These are phyloP conservation scores for Aspergillus steynii DNA, from an alignment of 495 filamentous ascomycete species.

Conservation along the genomic window DNA sequence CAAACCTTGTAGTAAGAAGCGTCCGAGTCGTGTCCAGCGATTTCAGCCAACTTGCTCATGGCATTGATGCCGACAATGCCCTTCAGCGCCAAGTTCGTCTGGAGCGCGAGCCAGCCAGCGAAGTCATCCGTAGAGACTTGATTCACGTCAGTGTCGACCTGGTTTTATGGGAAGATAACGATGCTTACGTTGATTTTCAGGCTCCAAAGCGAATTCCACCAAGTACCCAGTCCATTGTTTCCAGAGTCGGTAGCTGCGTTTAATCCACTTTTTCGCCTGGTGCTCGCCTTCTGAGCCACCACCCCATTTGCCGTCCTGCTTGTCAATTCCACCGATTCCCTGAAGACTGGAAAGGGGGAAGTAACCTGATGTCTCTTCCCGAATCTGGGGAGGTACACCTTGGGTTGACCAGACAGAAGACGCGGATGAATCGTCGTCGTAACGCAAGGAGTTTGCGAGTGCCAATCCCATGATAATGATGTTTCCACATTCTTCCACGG, in stretches of 20 bases:
- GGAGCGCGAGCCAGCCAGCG: slow-evolving; percentile 87
- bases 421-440: slow-evolving; percentile 59
- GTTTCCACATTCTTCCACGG: slow-evolving; percentile 93
- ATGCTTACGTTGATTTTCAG: slow-evolving; percentile 71
- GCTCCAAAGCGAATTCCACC: slow-evolving; percentile 81
- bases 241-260: slow-evolving; percentile 75
- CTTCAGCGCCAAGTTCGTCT: slow-evolving; percentile 92
- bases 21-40: slow-evolving; percentile 67
- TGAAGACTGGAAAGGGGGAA: slow-evolving; percentile 50
- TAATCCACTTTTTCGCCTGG: slow-evolving; percentile 58
- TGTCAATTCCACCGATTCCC: slow-evolving; percentile 41
- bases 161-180: neutral
- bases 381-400: slow-evolving; percentile 24
- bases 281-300: slow-evolving; percentile 46
- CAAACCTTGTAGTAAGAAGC: slow-evolving; percentile 63
- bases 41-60: slow-evolving; percentile 79
- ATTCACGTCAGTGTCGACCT: slow-evolving; percentile 5
- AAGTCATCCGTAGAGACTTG: slow-evolving; percentile 89
- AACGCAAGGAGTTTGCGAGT: slow-evolving; percentile 75
- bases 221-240: slow-evolving; percentile 93
- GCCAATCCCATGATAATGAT: slow-evolving; percentile 95
- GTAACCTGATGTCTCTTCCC: slow-evolving; percentile 23
- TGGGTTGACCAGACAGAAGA: slow-evolving; percentile 51
- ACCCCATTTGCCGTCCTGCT: slow-evolving; percentile 56
- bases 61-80: slow-evolving; percentile 94